phyloP scores from a whole-genome alignment of 2,329 filamentous ascomycete genomes.

The Cladosporium sp. region DNA sequence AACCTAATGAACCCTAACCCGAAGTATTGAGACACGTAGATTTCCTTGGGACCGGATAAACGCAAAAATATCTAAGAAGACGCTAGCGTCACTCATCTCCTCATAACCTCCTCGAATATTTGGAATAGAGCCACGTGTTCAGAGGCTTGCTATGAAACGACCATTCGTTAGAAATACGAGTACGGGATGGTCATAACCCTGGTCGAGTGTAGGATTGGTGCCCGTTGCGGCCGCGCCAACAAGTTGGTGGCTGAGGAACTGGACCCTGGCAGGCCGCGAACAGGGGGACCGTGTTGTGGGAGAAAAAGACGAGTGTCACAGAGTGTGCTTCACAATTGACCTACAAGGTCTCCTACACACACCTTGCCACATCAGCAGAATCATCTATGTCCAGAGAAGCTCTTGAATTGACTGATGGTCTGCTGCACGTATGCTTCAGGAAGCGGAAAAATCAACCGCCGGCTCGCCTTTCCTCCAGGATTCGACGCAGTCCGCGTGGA shows the following conservation, averaged over 20 bases:
- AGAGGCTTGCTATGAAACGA: neutral
- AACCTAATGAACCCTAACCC: neutral
- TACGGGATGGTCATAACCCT: neutral
- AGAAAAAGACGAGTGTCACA: neutral
- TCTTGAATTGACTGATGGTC: neutral
- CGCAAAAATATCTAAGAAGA: neutral
- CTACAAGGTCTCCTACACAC: neutral
- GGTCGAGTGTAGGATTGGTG: neutral
- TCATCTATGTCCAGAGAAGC: neutral
- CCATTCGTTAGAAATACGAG: neutral
- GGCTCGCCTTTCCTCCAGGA: neutral
- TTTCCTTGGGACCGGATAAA: neutral
- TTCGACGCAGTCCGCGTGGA: neutral
- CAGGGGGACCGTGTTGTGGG: neutral
- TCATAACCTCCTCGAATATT: neutral
- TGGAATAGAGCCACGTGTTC: neutral
- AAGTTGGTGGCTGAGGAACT: neutral
- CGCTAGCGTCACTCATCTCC: neutral
- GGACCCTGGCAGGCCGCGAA: neutral
- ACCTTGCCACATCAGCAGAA: neutral
- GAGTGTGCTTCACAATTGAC: neutral
- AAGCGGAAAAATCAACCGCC: neutral
- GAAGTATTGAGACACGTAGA: neutral
- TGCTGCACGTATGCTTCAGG: neutral
- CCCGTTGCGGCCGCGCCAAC: neutral